Percentiles rank a stretch among this genome's conserved stretches.
phyloP scores from a whole-genome alignment of 441 rosid species.

The Bruguiera hainesii region DNA sequence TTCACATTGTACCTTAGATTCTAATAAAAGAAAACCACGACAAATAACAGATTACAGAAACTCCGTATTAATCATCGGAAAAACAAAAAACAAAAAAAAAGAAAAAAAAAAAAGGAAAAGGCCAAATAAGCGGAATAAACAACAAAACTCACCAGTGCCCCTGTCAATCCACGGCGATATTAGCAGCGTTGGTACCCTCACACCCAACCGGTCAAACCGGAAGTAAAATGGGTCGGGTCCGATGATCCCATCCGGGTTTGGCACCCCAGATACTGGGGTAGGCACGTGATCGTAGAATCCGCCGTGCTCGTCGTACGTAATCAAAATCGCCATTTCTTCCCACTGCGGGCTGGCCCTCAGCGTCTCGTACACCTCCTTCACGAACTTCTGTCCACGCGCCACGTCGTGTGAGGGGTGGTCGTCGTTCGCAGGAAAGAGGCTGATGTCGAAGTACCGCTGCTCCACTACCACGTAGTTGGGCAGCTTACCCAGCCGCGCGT shows the following conservation, averaged over 20 bases:
- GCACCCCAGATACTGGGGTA: constrained; percentile 69
- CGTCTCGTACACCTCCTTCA: constrained; percentile 91
- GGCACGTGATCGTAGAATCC: constrained; percentile 95
- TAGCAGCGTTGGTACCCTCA: constrained; percentile 76
- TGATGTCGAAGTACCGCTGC: constrained; percentile 73
- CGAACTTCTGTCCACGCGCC: constrained; percentile 76
- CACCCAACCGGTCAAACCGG: constrained; percentile 81
- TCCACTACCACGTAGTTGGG: constrained; percentile 88
- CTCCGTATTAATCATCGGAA: background rate
- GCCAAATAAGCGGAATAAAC: background rate
- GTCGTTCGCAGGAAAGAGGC: constrained; percentile 70
- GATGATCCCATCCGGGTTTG: constrained; percentile 82
- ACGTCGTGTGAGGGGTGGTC: constrained; percentile 96
- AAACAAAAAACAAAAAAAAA: background rate
- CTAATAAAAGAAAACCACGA: background rate
- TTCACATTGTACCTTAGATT: background rate
- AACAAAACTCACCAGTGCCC: constrained; percentile 60
- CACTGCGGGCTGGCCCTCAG: constrained; percentile 89
- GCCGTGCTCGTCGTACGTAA: constrained; percentile 93
- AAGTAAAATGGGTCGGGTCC: constrained; percentile 91
- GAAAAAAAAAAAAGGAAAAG: background rate
- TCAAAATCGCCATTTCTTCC: constrained; percentile 83
- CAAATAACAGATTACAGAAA: background rate
- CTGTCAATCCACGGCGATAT: constrained; percentile 92
- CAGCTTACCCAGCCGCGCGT: constrained; percentile 63